Conservation (phyloP, 2,329 filamentous ascomycete genomes). For the Sclerotinia subarctica region DNA sequence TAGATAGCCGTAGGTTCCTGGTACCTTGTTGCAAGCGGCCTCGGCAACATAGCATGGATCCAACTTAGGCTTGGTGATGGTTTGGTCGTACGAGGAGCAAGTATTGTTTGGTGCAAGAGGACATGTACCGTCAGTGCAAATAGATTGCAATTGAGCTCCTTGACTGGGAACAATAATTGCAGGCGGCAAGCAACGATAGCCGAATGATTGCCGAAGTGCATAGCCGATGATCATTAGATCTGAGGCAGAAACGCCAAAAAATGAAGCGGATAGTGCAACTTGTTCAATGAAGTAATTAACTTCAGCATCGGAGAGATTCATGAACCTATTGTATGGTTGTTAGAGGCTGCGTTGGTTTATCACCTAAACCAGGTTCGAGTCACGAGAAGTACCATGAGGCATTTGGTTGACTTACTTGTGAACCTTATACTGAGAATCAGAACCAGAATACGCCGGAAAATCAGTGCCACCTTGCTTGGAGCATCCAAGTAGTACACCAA, state of each 20-base stretch:
- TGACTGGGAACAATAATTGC: conserved; percentile 46
- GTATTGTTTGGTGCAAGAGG: conserved; percentile 45
- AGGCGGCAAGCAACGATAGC: conserved; percentile 49
- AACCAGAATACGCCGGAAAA: conserved; percentile 49
- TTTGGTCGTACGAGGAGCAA: conserved; percentile 46
- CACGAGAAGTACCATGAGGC: background rate
- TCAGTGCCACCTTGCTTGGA: conserved; percentile 48
- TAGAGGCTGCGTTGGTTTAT: conserved; percentile 1
- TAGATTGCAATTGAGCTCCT: conserved; percentile 50
- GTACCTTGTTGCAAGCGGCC: background rate
- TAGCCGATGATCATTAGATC: conserved; percentile 50
- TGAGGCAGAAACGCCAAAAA: conserved; percentile 55
- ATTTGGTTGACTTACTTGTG: conserved; percentile 43
- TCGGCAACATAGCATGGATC: background rate
- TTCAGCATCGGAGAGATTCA: conserved; percentile 52
- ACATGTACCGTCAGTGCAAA: conserved; percentile 54
- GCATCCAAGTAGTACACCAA: conserved; percentile 57
- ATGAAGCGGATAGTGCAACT: conserved; percentile 53
- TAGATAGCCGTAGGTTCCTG: background rate
- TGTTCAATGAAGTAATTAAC: conserved; percentile 59
- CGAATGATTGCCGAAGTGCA: conserved; percentile 51
- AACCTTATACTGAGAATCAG: conserved; percentile 49
- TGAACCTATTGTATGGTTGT: conserved; percentile 43
- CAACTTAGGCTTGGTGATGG: conserved; percentile 19
- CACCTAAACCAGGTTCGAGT: background rate